phyloP scores from a whole-genome alignment of 2,329 filamentous ascomycete species.

The Aspergillus nomiae region DNA sequence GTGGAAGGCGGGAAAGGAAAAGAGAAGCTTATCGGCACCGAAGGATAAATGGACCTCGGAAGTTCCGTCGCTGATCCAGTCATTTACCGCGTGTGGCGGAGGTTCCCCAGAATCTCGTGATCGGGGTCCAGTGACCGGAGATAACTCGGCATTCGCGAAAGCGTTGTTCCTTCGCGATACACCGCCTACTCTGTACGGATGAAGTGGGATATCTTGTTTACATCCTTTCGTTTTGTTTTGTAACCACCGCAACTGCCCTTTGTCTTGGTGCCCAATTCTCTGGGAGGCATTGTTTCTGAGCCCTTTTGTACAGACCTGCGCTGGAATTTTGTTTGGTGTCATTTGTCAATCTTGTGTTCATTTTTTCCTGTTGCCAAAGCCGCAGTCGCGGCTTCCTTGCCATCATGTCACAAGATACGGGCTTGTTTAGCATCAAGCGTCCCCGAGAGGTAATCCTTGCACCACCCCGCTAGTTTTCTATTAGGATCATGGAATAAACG shows the following conservation, averaged over 20 bases:
- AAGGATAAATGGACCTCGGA: slow-evolving; percentile 39
- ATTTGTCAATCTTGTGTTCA: background rate
- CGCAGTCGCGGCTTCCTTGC: slow-evolving; percentile 31
- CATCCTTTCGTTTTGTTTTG: slow-evolving; percentile 22
- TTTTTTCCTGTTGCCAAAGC: slow-evolving; percentile 8
- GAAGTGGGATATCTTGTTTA: slow-evolving; percentile 40
- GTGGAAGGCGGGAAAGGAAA: slow-evolving; percentile 11
- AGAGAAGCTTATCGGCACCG: slow-evolving; percentile 26
- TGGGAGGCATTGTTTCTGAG: background rate
- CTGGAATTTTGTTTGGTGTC: background rate
- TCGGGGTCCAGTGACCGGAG: slow-evolving; percentile 3
- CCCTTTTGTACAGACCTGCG: background rate
- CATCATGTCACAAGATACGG: slow-evolving; percentile 82
- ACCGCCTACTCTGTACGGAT: slow-evolving; percentile 34
- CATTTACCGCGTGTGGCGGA: slow-evolving; percentile 22
- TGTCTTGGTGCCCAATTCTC: background rate
- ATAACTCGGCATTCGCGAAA: slow-evolving; percentile 12
- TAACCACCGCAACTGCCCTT: background rate
- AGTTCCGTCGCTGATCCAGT: slow-evolving; percentile 22
- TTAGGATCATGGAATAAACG: background rate
- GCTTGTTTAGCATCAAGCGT: slow-evolving; percentile 87
- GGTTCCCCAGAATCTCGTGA: slow-evolving; percentile 38
- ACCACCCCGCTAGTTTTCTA: background rate
- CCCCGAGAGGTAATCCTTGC: slow-evolving; percentile 72
- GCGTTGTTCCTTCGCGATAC: slow-evolving; percentile 20